Evolutionary conservation across 164 flowering plant genomes (phyloP).

Genomic region (Kalanchoe fedtschenkoi): DNA sequence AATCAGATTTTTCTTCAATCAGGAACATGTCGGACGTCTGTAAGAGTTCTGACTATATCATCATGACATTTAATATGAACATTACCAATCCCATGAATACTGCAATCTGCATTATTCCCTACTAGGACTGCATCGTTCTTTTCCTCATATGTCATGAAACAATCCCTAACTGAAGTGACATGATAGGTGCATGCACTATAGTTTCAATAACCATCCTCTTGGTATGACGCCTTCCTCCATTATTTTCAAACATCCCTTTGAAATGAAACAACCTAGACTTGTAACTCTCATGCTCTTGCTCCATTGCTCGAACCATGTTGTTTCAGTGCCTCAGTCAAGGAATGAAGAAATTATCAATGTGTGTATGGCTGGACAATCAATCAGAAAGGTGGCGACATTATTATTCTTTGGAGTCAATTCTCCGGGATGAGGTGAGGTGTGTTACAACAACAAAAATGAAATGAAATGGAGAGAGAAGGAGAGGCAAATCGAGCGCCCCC

Average conservation of each 20-base stretch:
- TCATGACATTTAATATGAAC: no score
- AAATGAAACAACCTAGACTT: constrained; percentile 25
- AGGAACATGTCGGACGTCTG: no score
- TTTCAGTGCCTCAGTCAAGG: background rate
- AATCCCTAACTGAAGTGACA: no score
- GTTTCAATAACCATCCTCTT: constrained; percentile 20
- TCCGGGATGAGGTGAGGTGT: background rate
- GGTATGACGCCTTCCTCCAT: constrained; percentile 19
- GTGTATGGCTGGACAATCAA: background rate
- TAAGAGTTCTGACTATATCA: no score
- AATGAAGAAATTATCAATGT: background rate
- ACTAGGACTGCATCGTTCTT: no score
- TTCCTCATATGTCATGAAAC: no score
- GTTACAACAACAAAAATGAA: background rate
- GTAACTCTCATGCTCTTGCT: constrained; percentile 29
- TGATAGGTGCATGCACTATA: no score
- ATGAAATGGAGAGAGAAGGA: background rate
- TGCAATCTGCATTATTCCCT: no score
- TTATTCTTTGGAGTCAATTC: background rate
- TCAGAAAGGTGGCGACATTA: background rate
- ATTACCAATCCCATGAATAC: no score
- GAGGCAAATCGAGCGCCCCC: background rate
- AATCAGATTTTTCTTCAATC: no score
- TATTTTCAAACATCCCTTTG: constrained; percentile 20
- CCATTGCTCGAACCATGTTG: constrained; percentile 32